Evolutionary conservation across 495 filamentous ascomycete species (phyloP), one percentile per base, ranked within the genome.

Genomic region (Daldinia bambusicola): DNA sequence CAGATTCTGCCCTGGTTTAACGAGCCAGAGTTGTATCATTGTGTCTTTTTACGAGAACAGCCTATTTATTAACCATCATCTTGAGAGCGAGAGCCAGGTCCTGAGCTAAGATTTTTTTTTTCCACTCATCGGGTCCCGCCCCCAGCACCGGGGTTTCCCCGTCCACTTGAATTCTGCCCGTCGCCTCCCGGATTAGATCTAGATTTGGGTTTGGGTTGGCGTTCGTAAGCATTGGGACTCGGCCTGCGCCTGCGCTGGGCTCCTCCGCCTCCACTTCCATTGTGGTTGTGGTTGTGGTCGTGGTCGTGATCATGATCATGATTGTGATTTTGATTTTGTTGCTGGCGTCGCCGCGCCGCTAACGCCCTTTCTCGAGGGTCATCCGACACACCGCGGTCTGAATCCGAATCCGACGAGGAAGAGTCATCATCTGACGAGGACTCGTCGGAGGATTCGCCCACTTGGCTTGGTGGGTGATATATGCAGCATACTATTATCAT

Each of bases 201-300:
- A 0, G 77, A 64, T 48, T 84, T 86, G 43, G 75, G 66, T 74
- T 90, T 92, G 1, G 95, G 94, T 85, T 93, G 89, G 80, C 91
- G 94, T 82, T 98, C 95, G 79, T 99, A 98, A 0, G 95, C 95
- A 82, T 99, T 99, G 55, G 93, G 93, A 73, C 92, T 95, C 4
- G 89, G 87, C 60, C 85, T 89, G 67, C 90, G 86, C 53, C 79
- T 83, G 59, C 78, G 82, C 76, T 74, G 78, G 62, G 31, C 4
- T 56, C 52, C 52, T 10, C 83, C 56, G n/a, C 70, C 77, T 45
- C 74, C 74, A 38, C 75, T 76, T 3, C 67, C 63, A 61, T n/a
- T 26, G 26, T 3, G 26, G 26, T 3, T 26, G 26, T 82, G 78
- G 8, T 75, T 70, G 58, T 82, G 80, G 10, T 73, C 80, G 63